A percentile compares a stretch with the other conserved stretches of the same genome.
These are phyloP conservation scores for Leptographium flavum DNA, from an alignment of 2,329 filamentous ascomycete genomes.

Conservation along the genomic window DNA sequence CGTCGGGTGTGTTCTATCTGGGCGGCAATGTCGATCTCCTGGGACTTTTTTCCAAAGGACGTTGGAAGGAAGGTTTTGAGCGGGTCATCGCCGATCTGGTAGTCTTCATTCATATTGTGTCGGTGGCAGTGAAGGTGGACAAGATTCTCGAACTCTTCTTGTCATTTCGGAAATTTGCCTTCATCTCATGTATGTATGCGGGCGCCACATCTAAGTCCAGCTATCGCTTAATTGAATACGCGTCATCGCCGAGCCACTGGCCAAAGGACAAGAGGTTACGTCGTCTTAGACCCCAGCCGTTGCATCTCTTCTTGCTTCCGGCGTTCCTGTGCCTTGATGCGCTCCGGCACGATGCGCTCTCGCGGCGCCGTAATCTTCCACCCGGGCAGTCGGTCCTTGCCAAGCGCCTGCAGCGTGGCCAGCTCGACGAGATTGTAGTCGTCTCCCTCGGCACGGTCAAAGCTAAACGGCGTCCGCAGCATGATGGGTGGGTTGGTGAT, in stretches of 20 bases:
- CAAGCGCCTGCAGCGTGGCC: conserved; percentile 36
- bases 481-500: conserved; percentile 44
- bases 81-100: conserved; percentile 52
- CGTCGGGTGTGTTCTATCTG: conserved; percentile 73
- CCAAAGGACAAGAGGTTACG: not conserved
- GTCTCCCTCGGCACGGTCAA: conserved; percentile 26
- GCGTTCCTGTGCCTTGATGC: conserved; percentile 30
- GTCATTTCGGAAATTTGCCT: too few relatives aligned
- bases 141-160: too few relatives aligned
- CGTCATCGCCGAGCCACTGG: too few relatives aligned
- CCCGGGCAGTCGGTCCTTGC: conserved; percentile 28
- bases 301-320: conserved; percentile 34
- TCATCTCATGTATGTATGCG: not conserved
- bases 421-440: conserved; percentile 40
- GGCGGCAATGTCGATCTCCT: conserved; percentile 57
- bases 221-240: not conserved
- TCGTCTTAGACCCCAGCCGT: conserved; percentile 2
- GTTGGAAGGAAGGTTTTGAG: conserved; percentile 66
- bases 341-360: conserved; percentile 34
- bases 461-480: conserved; percentile 35
- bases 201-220: too few relatives aligned
- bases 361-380: conserved; percentile 37
- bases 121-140: too few relatives aligned
- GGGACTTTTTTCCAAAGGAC: conserved; percentile 72
- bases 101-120: conserved; percentile 25